Evolutionary conservation across 768 basidiomycete species (phyloP), one percentile per base, ranked within the genome.

Genomic region (Panellus pusillus): DNA sequence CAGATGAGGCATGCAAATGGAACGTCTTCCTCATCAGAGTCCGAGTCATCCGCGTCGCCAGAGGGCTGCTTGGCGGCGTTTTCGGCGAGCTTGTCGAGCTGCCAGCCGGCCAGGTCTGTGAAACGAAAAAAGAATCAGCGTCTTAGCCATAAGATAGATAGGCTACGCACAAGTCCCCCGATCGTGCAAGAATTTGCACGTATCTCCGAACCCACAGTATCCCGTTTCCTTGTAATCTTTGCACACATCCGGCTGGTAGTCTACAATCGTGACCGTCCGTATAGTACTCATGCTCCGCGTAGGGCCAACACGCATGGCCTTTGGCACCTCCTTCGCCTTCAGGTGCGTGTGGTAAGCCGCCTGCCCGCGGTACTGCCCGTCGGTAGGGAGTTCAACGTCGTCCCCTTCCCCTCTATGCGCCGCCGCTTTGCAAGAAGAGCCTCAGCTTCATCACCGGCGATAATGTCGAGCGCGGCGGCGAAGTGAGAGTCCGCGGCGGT

Each of bases 161-260:
- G 43, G 32, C 32, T 24, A 84, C 89, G 68, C 64, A 91, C 91
- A 93, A 32, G 91, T 93, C 53, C 96, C 95, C 65, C 96, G 87
- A 71, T 98, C 97, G 72, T 98, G 97, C 68, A 98, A 79, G 77
- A 98, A 98, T 79, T 98, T 98, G 73, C 97, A 99, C 4, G 93
- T 94, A 72, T 99, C 97, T 28, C 97, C 97, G 69, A 96, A 99
- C 18, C 97, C 97, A 71, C 97, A 99, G 68, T 92, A 99, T 0
- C 97, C 97, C 47, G 97, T 99, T 75, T 98, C 96, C 84, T 97
- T 98, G 72, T 99, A 99, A 71, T 98, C 96, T 71, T 99, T 99
- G 73, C 96, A 99, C 15, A 99, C 96, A 65, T 98, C 96, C 3
- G 96, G 96, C 70, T 99, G 96, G 72, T 98, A 99, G 76, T 99